Evolutionary conservation across 176 grass and related monocot genomes (phyloP).

Genomic region (Rhipidocladum racemiflorum): DNA sequence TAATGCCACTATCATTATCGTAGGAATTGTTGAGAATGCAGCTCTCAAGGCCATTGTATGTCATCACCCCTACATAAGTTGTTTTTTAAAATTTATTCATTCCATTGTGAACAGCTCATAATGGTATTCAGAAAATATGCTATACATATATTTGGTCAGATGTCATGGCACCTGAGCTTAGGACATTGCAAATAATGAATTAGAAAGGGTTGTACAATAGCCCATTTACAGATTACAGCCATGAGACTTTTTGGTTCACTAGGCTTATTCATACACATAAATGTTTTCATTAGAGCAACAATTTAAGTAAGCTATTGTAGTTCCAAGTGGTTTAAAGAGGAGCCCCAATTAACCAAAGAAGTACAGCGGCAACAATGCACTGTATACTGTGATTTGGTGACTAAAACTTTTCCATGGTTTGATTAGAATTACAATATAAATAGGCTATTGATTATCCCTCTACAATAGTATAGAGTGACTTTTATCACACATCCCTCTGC

Average conservation of each 20-base stretch:
- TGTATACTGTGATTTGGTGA: neutral
- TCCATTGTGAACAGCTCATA: neutral
- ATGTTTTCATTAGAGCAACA: neutral
- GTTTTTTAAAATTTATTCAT: neutral
- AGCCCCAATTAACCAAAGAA: neutral
- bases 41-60: slow-evolving; percentile 79
- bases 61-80: slow-evolving; percentile 61
- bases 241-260: neutral
- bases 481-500: neutral
- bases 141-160: neutral
- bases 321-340: neutral
- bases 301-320: neutral
- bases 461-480: neutral
- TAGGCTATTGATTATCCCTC: neutral
- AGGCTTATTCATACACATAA: neutral
- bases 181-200: neutral
- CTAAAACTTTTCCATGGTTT: neutral
- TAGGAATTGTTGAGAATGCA: slow-evolving; percentile 79
- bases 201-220: neutral
- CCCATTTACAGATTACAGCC: neutral
- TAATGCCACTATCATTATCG: slow-evolving; percentile 74
- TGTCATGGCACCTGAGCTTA: neutral
- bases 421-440: neutral
- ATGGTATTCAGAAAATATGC: neutral
- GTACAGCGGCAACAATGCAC: neutral